A percentile compares a stretch with the other conserved stretches of the same genome.
Conservation (phyloP, 108 stramenopile species). For the Nitzschia palea region DNA sequence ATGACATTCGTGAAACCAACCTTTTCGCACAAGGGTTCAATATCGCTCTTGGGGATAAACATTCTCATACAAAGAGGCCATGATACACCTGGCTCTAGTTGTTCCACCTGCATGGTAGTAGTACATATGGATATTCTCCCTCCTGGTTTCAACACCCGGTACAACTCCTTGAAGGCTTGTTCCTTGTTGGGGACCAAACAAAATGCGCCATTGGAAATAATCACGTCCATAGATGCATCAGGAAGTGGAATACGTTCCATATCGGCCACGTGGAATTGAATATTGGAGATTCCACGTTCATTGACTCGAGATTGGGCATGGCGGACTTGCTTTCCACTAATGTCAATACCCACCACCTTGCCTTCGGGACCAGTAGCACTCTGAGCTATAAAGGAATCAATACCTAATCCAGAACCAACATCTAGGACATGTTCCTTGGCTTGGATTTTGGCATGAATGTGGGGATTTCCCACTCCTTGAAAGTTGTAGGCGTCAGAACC, state of each 20-base stretch:
- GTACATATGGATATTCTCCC: constrained; percentile 82
- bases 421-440: constrained; percentile 64
- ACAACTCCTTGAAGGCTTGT: constrained; percentile 73
- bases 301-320: constrained; percentile 51
- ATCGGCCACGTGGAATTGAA: constrained; percentile 82
- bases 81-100: constrained; percentile 53
- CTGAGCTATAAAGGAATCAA: constrained; percentile 69
- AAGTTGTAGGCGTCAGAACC: constrained; percentile 74
- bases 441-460: constrained; percentile 62
- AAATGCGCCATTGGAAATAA: constrained; percentile 91
- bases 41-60: constrained; percentile 57
- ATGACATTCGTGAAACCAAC: constrained; percentile 61
- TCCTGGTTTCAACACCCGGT: constrained; percentile 80
- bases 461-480: constrained; percentile 82
- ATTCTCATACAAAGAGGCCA: constrained; percentile 82
- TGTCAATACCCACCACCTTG: constrained; percentile 68
- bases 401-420: constrained; percentile 71
- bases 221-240: constrained; percentile 73
- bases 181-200: constrained; percentile 86
- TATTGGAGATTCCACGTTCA: constrained; percentile 50
- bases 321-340: constrained; percentile 57
- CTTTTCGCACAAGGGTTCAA: constrained; percentile 63
- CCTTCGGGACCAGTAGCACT: constrained; percentile 38
- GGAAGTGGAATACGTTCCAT: constrained; percentile 84
- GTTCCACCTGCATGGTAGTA: constrained; percentile 42